A percentile compares a stretch with the other conserved stretches of the same genome.
phyloP scores from a whole-genome alignment of 176 grass and related monocot species.

The Stipa capillata region DNA sequence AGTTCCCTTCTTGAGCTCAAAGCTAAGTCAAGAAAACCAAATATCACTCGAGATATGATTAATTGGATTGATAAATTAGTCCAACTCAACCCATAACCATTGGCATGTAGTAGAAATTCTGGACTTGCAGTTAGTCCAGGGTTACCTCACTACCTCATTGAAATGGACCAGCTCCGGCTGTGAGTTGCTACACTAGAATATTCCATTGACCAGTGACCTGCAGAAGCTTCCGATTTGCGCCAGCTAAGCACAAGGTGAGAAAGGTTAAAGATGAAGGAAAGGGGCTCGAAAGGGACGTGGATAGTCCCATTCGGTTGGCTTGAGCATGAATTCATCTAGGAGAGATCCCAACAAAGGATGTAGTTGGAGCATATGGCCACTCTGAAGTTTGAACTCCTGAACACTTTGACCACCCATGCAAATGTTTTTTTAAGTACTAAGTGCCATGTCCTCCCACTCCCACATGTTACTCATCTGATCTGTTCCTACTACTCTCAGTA shows the following conservation, averaged over 20 bases:
- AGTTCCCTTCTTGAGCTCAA: neutral
- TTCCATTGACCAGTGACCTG: neutral
- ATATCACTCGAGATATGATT: neutral
- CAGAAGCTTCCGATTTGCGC: conserved; percentile 10
- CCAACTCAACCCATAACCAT: neutral
- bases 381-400: neutral
- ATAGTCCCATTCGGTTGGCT: neutral
- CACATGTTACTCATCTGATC: neutral
- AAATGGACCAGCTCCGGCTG: neutral
- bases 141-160: neutral
- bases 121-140: neutral
- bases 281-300: no score
- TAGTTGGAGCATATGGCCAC: neutral
- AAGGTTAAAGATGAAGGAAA: neutral
- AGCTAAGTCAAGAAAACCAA: neutral
- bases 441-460: neutral
- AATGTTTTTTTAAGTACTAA: neutral
- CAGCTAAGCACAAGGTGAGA: neutral
- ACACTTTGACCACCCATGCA: neutral
- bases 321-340: neutral
- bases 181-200: neutral
- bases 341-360: neutral
- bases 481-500: neutral
- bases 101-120: neutral
- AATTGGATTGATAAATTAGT: neutral